Conservation (phyloP, 148 eudicot species). For the Heliamphora exappendiculata region DNA sequence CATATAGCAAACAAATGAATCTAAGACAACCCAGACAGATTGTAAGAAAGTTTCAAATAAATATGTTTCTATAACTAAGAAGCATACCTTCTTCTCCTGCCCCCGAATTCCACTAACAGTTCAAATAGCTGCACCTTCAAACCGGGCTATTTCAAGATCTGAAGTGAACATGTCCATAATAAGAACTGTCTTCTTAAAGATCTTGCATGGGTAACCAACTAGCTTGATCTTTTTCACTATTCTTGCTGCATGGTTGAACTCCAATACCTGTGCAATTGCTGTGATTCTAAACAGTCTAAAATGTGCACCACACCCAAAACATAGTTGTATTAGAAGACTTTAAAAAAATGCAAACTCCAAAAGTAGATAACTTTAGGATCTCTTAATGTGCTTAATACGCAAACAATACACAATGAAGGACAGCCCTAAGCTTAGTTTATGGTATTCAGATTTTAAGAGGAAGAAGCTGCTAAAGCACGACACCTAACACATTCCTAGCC, state of each 20-base stretch:
- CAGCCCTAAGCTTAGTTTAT: neutral
- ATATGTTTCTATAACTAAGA: neutral
- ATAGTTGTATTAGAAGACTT: neutral
- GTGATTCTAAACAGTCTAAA: slow-evolving; percentile 84
- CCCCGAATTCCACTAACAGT: slow-evolving; percentile 96
- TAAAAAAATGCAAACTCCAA: neutral
- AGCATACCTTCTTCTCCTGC: slow-evolving; percentile 80
- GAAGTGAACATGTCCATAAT: slow-evolving; percentile 95
- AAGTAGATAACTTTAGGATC: neutral
- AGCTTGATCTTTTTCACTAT: slow-evolving; percentile 91
- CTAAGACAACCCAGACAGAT: neutral
- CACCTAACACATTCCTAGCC: neutral
- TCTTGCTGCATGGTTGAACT: slow-evolving; percentile 74
- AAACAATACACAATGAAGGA: neutral
- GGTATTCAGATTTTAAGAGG: neutral
- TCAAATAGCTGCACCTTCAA: slow-evolving; percentile 77
- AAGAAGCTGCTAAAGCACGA: neutral
- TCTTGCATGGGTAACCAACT: slow-evolving; percentile 79
- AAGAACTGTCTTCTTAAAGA: slow-evolving; percentile 85
- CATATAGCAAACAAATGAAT: neutral
- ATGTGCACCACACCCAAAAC: slow-evolving; percentile 7
- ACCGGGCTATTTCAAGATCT: slow-evolving; percentile 95
- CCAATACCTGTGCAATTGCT: slow-evolving; percentile 76
- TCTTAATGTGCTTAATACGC: neutral
- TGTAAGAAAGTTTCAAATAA: neutral